phyloP scores from a whole-genome alignment of 2,329 filamentous ascomycete species.

The Microsporum audouinii region DNA sequence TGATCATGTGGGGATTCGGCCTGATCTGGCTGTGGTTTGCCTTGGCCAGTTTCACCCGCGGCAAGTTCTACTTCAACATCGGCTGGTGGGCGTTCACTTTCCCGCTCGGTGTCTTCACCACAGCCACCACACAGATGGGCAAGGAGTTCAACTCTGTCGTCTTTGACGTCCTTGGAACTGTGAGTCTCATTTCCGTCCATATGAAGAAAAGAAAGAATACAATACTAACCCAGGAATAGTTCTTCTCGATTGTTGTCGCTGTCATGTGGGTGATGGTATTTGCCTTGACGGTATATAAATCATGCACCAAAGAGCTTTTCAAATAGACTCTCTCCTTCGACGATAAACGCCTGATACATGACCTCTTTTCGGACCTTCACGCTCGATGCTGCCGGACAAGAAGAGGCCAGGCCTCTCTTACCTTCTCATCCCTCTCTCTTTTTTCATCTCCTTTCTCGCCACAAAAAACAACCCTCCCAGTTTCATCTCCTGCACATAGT shows the following conservation, averaged over 20 bases:
- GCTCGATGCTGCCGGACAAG: neutral
- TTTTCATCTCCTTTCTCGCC: neutral
- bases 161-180: constrained; percentile 13
- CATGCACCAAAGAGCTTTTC: constrained; percentile 12
- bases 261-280: constrained; percentile 13
- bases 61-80: constrained; percentile 46
- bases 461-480: neutral
- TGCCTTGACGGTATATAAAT: constrained; percentile 12
- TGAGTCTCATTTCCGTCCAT: constrained; percentile 4
- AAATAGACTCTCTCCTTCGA: neutral
- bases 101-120: constrained; percentile 31
- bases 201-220: neutral
- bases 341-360: neutral
- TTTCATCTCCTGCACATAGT: constrained; percentile 1
- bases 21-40: constrained; percentile 47
- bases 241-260: constrained; percentile 10
- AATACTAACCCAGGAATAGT: constrained; percentile 5
- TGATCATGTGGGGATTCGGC: constrained; percentile 48
- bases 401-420: neutral
- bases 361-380: neutral
- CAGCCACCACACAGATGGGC: constrained; percentile 11
- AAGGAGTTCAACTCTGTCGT: constrained; percentile 11
- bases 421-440: neutral
- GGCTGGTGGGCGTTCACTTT: constrained; percentile 51
- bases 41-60: constrained; percentile 34